Conservation (phyloP, 768 basidiomycete genomes). For the Tylopilus balloui region DNA sequence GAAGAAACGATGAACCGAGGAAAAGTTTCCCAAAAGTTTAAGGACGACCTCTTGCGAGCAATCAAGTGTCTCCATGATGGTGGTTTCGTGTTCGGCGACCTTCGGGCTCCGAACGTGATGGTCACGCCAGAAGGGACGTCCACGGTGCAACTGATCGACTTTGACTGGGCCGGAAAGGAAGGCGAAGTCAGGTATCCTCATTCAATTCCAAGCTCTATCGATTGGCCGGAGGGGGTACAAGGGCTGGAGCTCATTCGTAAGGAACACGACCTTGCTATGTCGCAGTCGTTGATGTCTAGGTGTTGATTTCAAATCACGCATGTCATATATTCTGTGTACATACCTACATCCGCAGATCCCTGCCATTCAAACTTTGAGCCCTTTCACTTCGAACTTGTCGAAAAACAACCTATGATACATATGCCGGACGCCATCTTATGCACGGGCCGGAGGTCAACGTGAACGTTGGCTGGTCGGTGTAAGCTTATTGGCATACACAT, state of each 20-base stretch:
- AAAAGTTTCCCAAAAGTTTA: slow-evolving; percentile 12
- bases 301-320: no score
- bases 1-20: not conserved
- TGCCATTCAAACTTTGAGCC: no score
- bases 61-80: slow-evolving; percentile 25
- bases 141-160: not conserved
- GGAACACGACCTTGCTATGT: slow-evolving; percentile 18
- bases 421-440: no score
- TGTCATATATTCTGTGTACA: no score
- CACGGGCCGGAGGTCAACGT: no score
- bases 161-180: slow-evolving; percentile 8
- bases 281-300: not conserved
- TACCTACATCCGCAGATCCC: no score
- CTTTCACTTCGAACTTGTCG: no score
- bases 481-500: no score
- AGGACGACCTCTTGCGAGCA: slow-evolving; percentile 17
- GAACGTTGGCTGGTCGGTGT: no score
- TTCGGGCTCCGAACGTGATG: slow-evolving; percentile 34
- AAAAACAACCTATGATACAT: no score
- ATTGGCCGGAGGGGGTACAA: not conserved
- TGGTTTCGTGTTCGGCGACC: slow-evolving; percentile 37
- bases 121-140: slow-evolving; percentile 7
- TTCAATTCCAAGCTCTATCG: not conserved
- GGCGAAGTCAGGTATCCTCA: not conserved
- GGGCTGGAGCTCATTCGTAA: not conserved